Evolutionary conservation across 2,329 filamentous ascomycete species (phyloP), one percentile per base, ranked within the genome.

Genomic region (Sporothrix brasiliensis): DNA sequence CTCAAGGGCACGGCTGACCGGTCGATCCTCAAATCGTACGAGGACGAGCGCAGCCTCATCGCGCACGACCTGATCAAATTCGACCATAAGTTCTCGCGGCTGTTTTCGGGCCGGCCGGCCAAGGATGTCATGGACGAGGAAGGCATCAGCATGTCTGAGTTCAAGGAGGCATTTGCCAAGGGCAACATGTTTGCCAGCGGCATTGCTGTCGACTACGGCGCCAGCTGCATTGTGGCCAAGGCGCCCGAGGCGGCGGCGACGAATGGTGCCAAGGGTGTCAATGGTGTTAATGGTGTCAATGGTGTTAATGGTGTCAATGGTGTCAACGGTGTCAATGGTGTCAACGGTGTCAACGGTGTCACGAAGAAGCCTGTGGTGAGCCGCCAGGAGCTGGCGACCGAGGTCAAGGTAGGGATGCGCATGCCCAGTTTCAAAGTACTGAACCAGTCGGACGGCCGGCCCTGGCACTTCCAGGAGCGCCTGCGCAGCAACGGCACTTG

Each of bases 51-150:
- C 5, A 83, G 85, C 6, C 81, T 81, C 10, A 85, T 92, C 1
- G 91, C 90, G 0, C 82, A 88, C 73, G 85, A 89, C 52, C 83
- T 92, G 0, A 92, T 93, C 72, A 81, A 84, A 7, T 89, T 90
- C 72, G 88, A 90, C 74, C 85, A 86, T 70, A 82, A 81, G 49
- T 87, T 88, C 73, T 85, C 83, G 5, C 79, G 83, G 1, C 79
- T 89, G 0, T 89, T 89, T 76, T 84, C 84, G 0, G 84, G 84
- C 0, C 80, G 81, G n/a, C 88, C 85, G 0, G 86, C 83, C 47
- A 88, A 86, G 75, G 86, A 88, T 69, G 80, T 87, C 30, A 83
- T 86, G 79, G 87, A 90, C 73, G 84, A 85, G 71, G 84, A 85
- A 63, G 88, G 88, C 0, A 85, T 90, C 69, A 86, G 81, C 73